These are phyloP conservation scores for Acacia crassicarpa DNA, from an alignment of 306 rosid species.

Conservation along the genomic window DNA sequence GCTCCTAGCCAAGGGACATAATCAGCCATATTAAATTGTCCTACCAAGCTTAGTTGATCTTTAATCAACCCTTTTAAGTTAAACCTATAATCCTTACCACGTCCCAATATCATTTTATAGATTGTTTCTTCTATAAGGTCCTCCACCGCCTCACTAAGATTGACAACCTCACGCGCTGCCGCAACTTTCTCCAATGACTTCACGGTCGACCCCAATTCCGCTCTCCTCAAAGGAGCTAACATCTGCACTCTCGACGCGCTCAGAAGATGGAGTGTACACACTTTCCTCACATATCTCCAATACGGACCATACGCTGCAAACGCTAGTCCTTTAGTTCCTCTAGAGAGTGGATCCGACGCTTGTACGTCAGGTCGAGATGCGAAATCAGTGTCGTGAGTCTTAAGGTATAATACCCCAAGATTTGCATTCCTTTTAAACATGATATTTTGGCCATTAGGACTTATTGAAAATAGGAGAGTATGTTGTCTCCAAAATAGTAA, in stretches of 20 bases:
- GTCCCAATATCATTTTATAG: slow-evolving; percentile 23
- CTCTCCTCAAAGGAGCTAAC: slow-evolving; percentile 32
- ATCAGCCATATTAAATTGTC: background rate
- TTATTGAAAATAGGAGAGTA: too few relatives aligned
- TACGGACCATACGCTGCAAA: slow-evolving; percentile 32
- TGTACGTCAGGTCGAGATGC: slow-evolving; percentile 17
- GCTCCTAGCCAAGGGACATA: background rate
- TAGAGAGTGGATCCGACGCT: background rate
- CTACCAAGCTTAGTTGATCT: background rate
- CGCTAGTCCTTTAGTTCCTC: slow-evolving; percentile 16
- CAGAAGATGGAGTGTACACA: slow-evolving; percentile 31
- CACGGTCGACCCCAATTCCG: background rate
- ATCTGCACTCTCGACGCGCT: slow-evolving; percentile 25
- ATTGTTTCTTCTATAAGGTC: background rate
- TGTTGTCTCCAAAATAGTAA: too few relatives aligned
- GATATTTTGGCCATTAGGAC: too few relatives aligned
- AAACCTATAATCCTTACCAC: background rate
- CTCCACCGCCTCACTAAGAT: background rate
- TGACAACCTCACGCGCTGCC: slow-evolving; percentile 13
- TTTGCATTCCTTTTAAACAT: too few relatives aligned
- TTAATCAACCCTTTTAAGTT: background rate
- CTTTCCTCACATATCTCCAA: slow-evolving; percentile 47
- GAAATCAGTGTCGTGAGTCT: slow-evolving; percentile 39
- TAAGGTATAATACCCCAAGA: too few relatives aligned
- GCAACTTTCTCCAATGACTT: background rate